phyloP scores from a whole-genome alignment of 331 rosid genomes.

The Cydonia oblonga region DNA sequence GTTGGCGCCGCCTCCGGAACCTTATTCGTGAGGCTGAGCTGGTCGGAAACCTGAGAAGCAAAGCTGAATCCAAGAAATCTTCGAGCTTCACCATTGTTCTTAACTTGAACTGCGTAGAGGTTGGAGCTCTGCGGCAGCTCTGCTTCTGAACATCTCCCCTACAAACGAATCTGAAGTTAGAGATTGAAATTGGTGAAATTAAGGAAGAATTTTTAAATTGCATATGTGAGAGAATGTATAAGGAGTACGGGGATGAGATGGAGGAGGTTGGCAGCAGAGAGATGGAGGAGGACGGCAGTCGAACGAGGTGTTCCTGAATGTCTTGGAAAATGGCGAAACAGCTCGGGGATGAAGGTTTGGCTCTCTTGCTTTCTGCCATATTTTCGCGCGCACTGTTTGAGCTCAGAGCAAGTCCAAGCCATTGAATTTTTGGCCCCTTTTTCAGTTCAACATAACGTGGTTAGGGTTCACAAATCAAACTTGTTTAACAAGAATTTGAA shows the following conservation, averaged over 20 bases:
- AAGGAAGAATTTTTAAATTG: neutral
- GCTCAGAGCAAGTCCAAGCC: neutral
- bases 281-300: conserved; percentile 2
- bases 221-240: neutral
- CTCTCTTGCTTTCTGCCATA: conserved; percentile 12
- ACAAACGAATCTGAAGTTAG: neutral
- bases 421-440: neutral
- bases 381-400: neutral
- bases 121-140: neutral
- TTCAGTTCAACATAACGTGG: neutral
- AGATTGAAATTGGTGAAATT: neutral
- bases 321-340: conserved; percentile 25
- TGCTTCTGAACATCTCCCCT: neutral
- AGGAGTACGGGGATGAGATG: neutral
- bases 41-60: conserved; percentile 16
- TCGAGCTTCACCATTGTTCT: conserved; percentile 8
- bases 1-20: neutral
- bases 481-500: neutral
- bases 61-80: conserved; percentile 25
- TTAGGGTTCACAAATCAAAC: neutral
- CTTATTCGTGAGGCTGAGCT: conserved; percentile 10
- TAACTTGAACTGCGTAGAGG: neutral
- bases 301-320: conserved; percentile 21
- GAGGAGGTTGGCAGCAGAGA: conserved; percentile 3
- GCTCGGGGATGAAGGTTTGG: neutral